Base-by-base conservation (phyloP, 179 eudicot species). In the Beta macrorhiza region DNA sequence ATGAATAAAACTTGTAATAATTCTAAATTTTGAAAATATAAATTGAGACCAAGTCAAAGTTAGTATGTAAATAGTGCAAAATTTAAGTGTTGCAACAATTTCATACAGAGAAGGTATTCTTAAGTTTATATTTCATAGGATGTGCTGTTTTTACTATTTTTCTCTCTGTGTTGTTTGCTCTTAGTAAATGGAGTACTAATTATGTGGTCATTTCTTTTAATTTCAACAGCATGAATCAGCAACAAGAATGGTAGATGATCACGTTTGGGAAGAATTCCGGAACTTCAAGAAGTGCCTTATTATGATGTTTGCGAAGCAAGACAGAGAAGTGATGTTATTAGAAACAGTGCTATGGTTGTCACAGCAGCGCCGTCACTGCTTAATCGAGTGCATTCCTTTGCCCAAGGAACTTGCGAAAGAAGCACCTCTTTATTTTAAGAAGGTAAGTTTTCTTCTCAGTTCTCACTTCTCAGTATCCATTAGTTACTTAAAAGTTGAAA, bases 291-390 rank as follows among this genome's bases (percentile, higher is more conserved):
- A 96, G 81, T 96, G 99, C 78, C 90, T 96, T 16, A 89, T 94
- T 58, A 96, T 90, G 99, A 96, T 96, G 99, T 92, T 90, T 87
- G 92, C 91, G 2, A 90, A 96, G 87, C 96, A 96, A 86, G 98
- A 93, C 80, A 92, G 90, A 91, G 99, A 96, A 20, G 83, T 92
- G 65, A 82, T 94, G 72, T 96, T 96, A 78, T 83, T 96, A 74
- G 99, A 96, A 87, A 96, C 99, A 1, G 99, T 94, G 69, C 90
- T 93, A 83, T 91, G 91, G 58, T 80, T 94, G 87, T 86, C 93
- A 7, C 87, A 87, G 72, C 97, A 94, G 84, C 86, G 90, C 53
- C 93, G 97, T 42, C 98, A 96, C 87, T 96, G 99, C 85, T 49
- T 96, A 91, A 90, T 96, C n/a, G 99, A 96, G 84, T 94, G 95